phyloP scores from a whole-genome alignment of 2,329 filamentous ascomycete genomes.

The Parastagonospora avenae region DNA sequence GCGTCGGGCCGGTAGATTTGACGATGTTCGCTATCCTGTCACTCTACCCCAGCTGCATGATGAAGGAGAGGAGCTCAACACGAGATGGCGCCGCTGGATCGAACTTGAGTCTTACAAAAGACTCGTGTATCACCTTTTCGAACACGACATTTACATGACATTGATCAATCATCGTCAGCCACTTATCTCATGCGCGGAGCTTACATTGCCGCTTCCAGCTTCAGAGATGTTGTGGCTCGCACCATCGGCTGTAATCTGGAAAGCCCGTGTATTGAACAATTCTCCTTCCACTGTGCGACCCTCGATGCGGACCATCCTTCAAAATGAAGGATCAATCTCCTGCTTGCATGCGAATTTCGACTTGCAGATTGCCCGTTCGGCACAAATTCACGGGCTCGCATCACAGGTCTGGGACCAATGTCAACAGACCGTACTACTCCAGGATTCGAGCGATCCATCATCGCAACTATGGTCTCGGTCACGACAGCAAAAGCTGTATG shows the following conservation, averaged over 20 bases:
- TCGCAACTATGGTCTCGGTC: conserved; percentile 25
- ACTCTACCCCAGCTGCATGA: conserved; percentile 57
- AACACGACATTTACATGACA: conserved; percentile 28
- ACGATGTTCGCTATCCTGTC: conserved; percentile 57
- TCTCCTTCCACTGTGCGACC: not conserved
- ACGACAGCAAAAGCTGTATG: conserved; percentile 19
- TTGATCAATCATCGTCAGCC: conserved; percentile 48
- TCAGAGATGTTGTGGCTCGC: conserved; percentile 68
- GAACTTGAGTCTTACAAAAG: conserved; percentile 67
- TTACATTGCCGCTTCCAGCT: conserved; percentile 68
- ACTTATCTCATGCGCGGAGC: conserved; percentile 69
- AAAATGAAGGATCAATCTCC: conserved; percentile 55
- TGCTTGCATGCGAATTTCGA: conserved; percentile 60
- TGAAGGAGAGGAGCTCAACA: conserved; percentile 59
- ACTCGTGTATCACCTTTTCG: conserved; percentile 25
- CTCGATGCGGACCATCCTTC: conserved; percentile 16
- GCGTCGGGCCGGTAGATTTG: conserved; percentile 62
- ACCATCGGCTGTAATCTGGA: conserved; percentile 66
- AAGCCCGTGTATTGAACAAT: conserved; percentile 50
- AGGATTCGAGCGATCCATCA: conserved; percentile 17
- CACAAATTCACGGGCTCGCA: conserved; percentile 23
- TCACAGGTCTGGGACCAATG: conserved; percentile 23
- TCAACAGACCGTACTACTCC: conserved; percentile 19
- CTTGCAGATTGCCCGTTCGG: conserved; percentile 17
- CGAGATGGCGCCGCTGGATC: conserved; percentile 69